Evolutionary conservation across 257 asterid species (phyloP), one percentile per base, ranked within the genome.

Genomic region (Nicotiana tabacum): DNA sequence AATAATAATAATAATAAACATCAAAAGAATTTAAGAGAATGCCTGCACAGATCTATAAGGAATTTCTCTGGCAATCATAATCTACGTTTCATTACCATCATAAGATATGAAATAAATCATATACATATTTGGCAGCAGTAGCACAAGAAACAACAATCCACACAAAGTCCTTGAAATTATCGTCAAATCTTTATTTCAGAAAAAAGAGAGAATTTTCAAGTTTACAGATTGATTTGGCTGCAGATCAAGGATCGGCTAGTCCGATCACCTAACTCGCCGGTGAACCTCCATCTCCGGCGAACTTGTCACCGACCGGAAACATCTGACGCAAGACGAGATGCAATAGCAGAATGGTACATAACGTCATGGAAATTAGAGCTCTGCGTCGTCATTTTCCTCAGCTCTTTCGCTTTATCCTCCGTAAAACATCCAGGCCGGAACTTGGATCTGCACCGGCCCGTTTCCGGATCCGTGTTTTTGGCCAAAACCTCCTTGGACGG

Each of bases 291-390:
- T 55, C 60, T 55, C 60, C 60, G 61, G 24, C 5, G 69, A n/a
- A 18, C 77, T 37, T 67, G 78, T 39, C 80, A 76, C 43, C 64
- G 83, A 37, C 67, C 82, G 39, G 90, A 77, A 84, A 91, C 85
- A 64, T 93, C 95, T 53, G 97, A 91, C 2, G 98, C 98, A 18
- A 93, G 97, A 72, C 97, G 82, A n/a, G 97, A 90, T 6, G 98
- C 94, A 16, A 93, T 86, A 67, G 95, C 94, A 17, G 97, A 93
- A 85, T 91, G 97, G 81, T 92, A 93, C 97, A 93, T 93, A 43
- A 85, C 24, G 37, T 91, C 96, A 65, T 90, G 94, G 33, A 86
- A 89, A 82, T 87, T 86, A 64, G 93, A 62, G 82, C 88, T 81
- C 84, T 87, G 89, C 16, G 39, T 64, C 13, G 94, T 91, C 93